Conservation (phyloP, 1,284 basidiomycete species). For the Agaricales sp. region DNA sequence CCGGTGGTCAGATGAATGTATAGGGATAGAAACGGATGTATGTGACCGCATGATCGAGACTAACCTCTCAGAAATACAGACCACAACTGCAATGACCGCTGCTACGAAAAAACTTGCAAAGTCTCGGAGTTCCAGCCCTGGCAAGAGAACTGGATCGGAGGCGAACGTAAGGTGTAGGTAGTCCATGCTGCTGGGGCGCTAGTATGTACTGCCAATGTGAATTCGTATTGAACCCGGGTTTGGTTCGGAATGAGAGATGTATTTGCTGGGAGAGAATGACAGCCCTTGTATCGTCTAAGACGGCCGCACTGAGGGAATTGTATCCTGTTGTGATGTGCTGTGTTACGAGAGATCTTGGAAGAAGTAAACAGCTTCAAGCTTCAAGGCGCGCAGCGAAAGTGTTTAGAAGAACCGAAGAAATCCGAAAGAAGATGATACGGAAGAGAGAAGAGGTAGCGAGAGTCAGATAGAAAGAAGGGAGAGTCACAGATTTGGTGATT, state of each 20-base stretch:
- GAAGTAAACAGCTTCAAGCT: too few relatives aligned
- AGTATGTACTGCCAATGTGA: background rate
- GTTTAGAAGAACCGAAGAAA: too few relatives aligned
- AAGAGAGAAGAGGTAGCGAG: background rate
- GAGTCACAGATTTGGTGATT: too few relatives aligned
- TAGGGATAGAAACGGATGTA: background rate
- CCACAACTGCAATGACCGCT: slow-evolving; percentile 28
- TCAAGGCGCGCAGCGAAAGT: too few relatives aligned
- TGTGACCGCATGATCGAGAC: slow-evolving; percentile 6
- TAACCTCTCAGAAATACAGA: slow-evolving; percentile 55
- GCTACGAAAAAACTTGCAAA: slow-evolving; percentile 32
- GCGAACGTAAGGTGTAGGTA: slow-evolving; percentile 46
- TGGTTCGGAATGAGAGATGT: background rate
- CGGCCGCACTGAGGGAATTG: too few relatives aligned
- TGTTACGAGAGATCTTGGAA: too few relatives aligned
- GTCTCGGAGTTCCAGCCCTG: slow-evolving; percentile 38
- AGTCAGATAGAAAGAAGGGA: background rate
- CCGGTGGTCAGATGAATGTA: background rate
- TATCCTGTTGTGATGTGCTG: too few relatives aligned
- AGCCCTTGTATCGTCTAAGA: background rate
- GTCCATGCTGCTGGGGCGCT: slow-evolving; percentile 27
- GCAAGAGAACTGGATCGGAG: slow-evolving; percentile 48
- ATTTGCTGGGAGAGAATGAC: background rate
- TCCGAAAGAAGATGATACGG: too few relatives aligned
- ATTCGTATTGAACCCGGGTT: background rate